Percentiles rank a stretch among this genome's conserved stretches.
phyloP scores from a whole-genome alignment of 2,329 filamentous ascomycete genomes.

The Leptodontidium sp. region DNA sequence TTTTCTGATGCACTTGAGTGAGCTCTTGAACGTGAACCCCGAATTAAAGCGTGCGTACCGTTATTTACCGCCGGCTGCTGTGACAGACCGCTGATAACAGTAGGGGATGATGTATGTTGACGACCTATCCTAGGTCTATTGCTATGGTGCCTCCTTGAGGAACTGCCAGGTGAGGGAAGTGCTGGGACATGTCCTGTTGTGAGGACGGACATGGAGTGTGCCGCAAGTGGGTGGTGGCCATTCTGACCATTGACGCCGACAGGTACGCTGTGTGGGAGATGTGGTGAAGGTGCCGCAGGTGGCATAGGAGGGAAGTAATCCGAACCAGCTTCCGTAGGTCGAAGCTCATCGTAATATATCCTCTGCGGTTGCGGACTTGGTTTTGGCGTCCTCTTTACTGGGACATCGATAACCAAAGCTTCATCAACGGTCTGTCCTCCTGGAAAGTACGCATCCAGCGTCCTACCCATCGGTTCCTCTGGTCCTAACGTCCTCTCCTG shows the following conservation, averaged over 20 bases:
- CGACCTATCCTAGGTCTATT: slow-evolving; percentile 69
- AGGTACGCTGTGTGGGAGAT: slow-evolving; percentile 43
- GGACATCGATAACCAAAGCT: slow-evolving; percentile 89
- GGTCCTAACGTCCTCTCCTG: slow-evolving; percentile 79
- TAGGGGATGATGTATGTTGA: slow-evolving; percentile 84
- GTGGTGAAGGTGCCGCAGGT: slow-evolving; percentile 43
- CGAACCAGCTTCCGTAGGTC: slow-evolving; percentile 72
- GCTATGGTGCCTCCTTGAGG: slow-evolving; percentile 64
- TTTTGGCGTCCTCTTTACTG: slow-evolving; percentile 77
- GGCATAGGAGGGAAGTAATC: slow-evolving; percentile 86
- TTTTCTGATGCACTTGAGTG: slow-evolving; percentile 65
- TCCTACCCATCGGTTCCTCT: slow-evolving; percentile 82
- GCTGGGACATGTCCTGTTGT: slow-evolving; percentile 81
- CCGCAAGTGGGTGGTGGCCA: slow-evolving; percentile 45
- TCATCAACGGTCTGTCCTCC: slow-evolving; percentile 89
- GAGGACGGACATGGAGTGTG: slow-evolving; percentile 80
- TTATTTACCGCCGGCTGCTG: slow-evolving; percentile 37
- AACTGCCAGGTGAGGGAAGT: slow-evolving; percentile 82
- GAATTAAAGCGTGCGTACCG: slow-evolving; percentile 46
- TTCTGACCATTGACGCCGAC: slow-evolving; percentile 39
- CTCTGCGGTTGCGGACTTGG: slow-evolving; percentile 73
- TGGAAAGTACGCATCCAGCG: slow-evolving; percentile 84
- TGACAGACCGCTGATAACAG: slow-evolving; percentile 58
- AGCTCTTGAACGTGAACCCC: slow-evolving; percentile 61
- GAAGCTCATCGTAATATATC: slow-evolving; percentile 65